A percentile compares a stretch with the other conserved stretches of the same genome.
Evolutionary conservation across 805 yeast genomes (phyloP).

Genomic region (Blastobotrys americana): DNA sequence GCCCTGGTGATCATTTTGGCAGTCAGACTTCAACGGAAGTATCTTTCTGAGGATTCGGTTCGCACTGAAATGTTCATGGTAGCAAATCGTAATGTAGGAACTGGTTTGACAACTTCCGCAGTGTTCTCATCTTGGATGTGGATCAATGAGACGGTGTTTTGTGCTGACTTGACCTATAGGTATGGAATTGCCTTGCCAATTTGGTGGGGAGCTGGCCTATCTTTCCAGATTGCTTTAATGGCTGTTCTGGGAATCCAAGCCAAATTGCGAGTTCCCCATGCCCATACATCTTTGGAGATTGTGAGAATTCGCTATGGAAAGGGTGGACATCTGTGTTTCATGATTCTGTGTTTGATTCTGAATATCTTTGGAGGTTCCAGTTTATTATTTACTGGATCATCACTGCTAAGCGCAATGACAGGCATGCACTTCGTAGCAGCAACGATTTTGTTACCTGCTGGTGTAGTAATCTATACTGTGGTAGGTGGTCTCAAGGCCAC

Average conservation of each 20-base stretch:
- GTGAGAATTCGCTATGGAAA: conserved; percentile 62
- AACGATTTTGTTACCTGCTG: conserved; percentile 40
- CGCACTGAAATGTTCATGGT: conserved; percentile 28
- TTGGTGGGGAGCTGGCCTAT: conserved; percentile 73
- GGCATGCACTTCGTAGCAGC: conserved; percentile 45
- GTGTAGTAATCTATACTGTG: conserved; percentile 43
- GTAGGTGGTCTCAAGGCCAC: conserved; percentile 49
- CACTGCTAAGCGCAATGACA: conserved; percentile 36
- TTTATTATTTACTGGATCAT: conserved; percentile 40
- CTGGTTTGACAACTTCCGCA: conserved; percentile 40
- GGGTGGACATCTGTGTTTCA: conserved; percentile 40
- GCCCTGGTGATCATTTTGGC: conserved; percentile 28
- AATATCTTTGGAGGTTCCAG: conserved; percentile 30
- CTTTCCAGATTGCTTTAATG: conserved; percentile 67
- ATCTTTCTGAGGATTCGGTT: conserved; percentile 18
- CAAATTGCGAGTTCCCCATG: conserved; percentile 70
- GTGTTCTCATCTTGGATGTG: conserved; percentile 44
- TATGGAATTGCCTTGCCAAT: conserved; percentile 51
- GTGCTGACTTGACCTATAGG: conserved; percentile 36
- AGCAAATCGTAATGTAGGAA: conserved; percentile 36
- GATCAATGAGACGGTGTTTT: conserved; percentile 37
- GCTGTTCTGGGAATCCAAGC: conserved; percentile 70
- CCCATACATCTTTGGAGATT: conserved; percentile 75
- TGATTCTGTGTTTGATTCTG: conserved; percentile 11
- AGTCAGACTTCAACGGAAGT: conserved; percentile 19